Base-by-base conservation (phyloP, 345 rosid genomes). In the Orychophragmus violaceus region DNA sequence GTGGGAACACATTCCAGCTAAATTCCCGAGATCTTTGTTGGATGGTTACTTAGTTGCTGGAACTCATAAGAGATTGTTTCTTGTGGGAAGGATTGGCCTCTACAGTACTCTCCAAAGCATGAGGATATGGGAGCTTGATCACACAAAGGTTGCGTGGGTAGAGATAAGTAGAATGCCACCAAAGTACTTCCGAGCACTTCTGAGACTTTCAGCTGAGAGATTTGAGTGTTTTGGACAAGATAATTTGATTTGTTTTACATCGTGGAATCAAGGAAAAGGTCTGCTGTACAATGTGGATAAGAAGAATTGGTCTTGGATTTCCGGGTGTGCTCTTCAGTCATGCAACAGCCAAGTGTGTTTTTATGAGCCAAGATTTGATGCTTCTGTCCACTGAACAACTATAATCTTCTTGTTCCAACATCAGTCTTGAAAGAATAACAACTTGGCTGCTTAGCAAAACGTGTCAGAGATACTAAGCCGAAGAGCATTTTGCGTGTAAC, bases 141-240 rank as follows among this genome's bases (percentile, higher is more conserved):
- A 87, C 76, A 61, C 81, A 6, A 93, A 87, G 76, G 74, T 83
- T 53, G 59, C 56, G 49, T 93, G 97, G 98, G 87, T 88, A 44
- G 98, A 93, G 85, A 84, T 93, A 44, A 87, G 89, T 82, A 86
- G 96, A 76, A 93, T 89, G 98, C 96, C 97, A 0, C 94, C 89
- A 3, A 93, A 80, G 81, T 85, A 87, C 78, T 93, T 89, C 68
- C 83, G 91, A 63, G 89, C 91, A 59, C 81, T 93, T 70, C 74
- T 93, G 68, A 85, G 96, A 74, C 78, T 93, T 67, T 93, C 98
- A 7, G 98, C 98, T 35, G 98, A 93, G 82, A 86, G 94, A 49
- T 93, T 93, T 53, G 96, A 93, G 81, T 93, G 98, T 82, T 86
- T 90, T 76, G 97, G 97, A 39, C 97, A 93, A 83, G 98, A 93